A percentile compares a stretch with the other conserved stretches of the same genome.
These are phyloP conservation scores for Pinguiococcus pyrenoidosus DNA, from an alignment of 108 stramenopile genomes.

Conservation along the genomic window DNA sequence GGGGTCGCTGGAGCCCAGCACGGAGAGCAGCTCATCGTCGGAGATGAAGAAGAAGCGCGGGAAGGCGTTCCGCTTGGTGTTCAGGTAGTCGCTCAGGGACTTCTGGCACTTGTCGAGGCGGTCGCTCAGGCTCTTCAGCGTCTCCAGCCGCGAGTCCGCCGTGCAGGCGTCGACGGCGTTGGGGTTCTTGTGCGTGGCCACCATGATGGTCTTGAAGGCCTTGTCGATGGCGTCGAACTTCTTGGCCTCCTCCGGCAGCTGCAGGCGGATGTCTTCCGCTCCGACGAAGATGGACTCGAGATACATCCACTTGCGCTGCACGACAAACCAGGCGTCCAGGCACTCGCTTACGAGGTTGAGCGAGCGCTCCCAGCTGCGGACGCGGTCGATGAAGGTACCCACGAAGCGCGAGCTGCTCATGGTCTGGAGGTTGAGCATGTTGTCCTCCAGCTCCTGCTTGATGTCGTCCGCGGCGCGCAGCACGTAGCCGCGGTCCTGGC, in stretches of 20 bases:
- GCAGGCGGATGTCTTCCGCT: slow-evolving; percentile 38
- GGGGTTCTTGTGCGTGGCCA: slow-evolving; percentile 35
- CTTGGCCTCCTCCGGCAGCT: slow-evolving; percentile 56
- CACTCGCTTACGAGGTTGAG: slow-evolving; percentile 42
- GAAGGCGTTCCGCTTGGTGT: slow-evolving; percentile 53
- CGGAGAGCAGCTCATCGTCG: slow-evolving; percentile 52
- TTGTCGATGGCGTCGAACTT: slow-evolving; percentile 54
- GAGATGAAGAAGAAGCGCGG: slow-evolving; percentile 62
- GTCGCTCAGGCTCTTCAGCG: slow-evolving; percentile 31
- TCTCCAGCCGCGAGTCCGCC: slow-evolving; percentile 34
- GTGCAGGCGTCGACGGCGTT: slow-evolving; percentile 45
- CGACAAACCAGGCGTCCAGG: slow-evolving; percentile 50
- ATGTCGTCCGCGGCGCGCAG: slow-evolving; percentile 48
- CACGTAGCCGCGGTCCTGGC: slow-evolving; percentile 41
- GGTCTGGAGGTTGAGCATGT: slow-evolving; percentile 55
- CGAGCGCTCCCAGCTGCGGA: slow-evolving; percentile 45
- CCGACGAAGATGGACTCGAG: slow-evolving; percentile 54
- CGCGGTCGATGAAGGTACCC: slow-evolving; percentile 35
- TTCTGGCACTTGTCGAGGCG: slow-evolving; percentile 52
- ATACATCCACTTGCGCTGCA: slow-evolving; percentile 58
- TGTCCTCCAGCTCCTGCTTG: slow-evolving; percentile 50
- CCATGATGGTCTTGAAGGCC: slow-evolving; percentile 47
- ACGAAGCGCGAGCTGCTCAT: slow-evolving; percentile 49
- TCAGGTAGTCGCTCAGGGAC: slow-evolving; percentile 46
- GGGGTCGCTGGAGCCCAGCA: slow-evolving; percentile 45